Percentiles rank a stretch among this genome's conserved stretches.
phyloP scores from a whole-genome alignment of 1,139 yeast genomes.

The Blastobotrys persicus region DNA sequence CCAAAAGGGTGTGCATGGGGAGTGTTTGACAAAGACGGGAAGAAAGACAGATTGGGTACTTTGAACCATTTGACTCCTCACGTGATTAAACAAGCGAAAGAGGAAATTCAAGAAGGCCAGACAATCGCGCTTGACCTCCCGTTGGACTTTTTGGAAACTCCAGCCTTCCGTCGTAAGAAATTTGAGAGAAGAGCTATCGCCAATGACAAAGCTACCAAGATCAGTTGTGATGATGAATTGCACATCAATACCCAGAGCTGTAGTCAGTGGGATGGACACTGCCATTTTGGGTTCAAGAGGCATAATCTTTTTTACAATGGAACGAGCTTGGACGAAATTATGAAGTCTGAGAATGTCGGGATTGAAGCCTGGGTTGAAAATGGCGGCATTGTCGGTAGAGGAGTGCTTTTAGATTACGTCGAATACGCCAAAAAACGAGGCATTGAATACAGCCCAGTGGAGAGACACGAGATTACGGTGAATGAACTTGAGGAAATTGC shows the following conservation, averaged over 20 bases:
- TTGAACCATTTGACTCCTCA: conserved; percentile 24
- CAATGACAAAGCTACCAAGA: conserved; percentile 7
- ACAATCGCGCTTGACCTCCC: conserved; percentile 25
- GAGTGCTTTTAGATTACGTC: conserved; percentile 36
- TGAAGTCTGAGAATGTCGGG: conserved; percentile 23
- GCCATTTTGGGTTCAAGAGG: conserved; percentile 32
- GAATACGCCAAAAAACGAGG: conserved; percentile 31
- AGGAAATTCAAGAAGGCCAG: conserved; percentile 25
- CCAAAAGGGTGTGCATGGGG: conserved; percentile 10
- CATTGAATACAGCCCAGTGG: conserved; percentile 29
- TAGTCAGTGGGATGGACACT: conserved; percentile 39
- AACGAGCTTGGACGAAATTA: conserved; percentile 27
- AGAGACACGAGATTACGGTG: conserved; percentile 27
- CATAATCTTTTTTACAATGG: conserved; percentile 25
- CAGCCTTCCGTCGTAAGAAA: conserved; percentile 22
- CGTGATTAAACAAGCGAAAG: conserved; percentile 22
- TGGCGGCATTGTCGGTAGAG: conserved; percentile 36
- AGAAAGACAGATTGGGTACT: conserved; percentile 27
- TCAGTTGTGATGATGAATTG: conserved; percentile 33
- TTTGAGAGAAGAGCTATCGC: conserved; percentile 17
- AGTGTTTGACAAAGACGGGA: conserved; percentile 4
- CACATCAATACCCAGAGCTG: conserved; percentile 35
- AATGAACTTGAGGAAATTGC: conserved; percentile 28
- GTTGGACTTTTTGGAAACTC: conserved; percentile 22
- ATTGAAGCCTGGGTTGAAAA: conserved; percentile 34